phyloP scores from a whole-genome alignment of 2,329 filamentous ascomycete species.

The Colletotrichum salicis region DNA sequence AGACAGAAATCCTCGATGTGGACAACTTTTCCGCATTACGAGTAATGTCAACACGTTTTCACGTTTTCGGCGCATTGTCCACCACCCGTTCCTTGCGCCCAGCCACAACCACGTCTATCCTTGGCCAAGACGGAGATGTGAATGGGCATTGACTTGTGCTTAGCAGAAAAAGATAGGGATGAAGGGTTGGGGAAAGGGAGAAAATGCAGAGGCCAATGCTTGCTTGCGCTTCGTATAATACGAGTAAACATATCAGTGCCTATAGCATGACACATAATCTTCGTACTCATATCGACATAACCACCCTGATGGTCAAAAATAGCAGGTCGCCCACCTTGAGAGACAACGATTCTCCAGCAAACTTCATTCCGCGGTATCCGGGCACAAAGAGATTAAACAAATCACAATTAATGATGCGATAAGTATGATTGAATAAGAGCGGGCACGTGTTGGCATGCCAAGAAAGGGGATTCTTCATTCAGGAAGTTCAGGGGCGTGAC shows the following conservation, averaged over 20 bases:
- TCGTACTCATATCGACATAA: neutral
- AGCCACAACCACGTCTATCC: conserved; percentile 7
- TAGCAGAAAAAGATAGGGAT: neutral
- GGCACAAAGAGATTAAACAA: neutral
- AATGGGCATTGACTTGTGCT: neutral
- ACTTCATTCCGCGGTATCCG: neutral
- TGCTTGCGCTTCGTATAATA: neutral
- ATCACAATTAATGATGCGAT: neutral
- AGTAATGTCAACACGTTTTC: neutral
- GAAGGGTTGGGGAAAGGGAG: neutral
- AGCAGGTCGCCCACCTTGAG: neutral
- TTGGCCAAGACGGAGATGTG: neutral
- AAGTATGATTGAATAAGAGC: neutral
- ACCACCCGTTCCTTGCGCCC: neutral
- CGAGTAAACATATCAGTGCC: neutral
- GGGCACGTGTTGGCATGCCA: neutral
- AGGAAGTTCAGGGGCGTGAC: neutral
- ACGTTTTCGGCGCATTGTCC: neutral
- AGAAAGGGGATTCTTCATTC: neutral
- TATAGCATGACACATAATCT: conserved; percentile 9
- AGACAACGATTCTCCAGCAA: neutral
- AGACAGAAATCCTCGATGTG: neutral
- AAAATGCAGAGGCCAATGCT: neutral
- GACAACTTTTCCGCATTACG: neutral
- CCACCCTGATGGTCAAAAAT: neutral